Conservation (phyloP, 73 alveolate genomes). For the Tetrahymena thermophila region DNA sequence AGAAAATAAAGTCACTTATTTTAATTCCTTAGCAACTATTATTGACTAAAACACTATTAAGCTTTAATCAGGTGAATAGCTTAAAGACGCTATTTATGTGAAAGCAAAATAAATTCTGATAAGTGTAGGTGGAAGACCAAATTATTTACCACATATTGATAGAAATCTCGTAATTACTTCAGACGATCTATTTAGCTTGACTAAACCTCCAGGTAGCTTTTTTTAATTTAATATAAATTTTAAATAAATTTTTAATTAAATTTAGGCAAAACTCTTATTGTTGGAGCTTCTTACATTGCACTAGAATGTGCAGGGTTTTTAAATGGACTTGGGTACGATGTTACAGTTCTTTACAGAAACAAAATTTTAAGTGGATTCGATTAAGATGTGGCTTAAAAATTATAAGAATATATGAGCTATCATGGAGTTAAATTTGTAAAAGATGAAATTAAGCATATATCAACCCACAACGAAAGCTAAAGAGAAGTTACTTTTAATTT, state of each 20-base stretch:
- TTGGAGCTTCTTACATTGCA: constrained; percentile 96
- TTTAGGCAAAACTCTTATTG: constrained; percentile 79
- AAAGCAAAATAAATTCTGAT: constrained; percentile 15
- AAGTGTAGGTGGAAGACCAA: constrained; percentile 40
- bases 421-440: constrained; percentile 77
- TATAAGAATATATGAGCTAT: constrained; percentile 77
- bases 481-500: constrained; percentile 60
- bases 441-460: constrained; percentile 68
- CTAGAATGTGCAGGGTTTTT: constrained; percentile 97
- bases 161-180: constrained; percentile 8
- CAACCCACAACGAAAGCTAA: constrained; percentile 58
- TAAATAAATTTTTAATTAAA: neutral
- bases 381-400: constrained; percentile 89
- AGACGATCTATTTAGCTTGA: constrained; percentile 92
- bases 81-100: neutral
- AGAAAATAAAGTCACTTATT: constrained; percentile 6
- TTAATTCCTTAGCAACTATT: constrained; percentile 19
- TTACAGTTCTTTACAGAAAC: constrained; percentile 93
- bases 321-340: constrained; percentile 88
- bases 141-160: constrained; percentile 21
- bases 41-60: constrained; percentile 15
- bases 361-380: constrained; percentile 97
- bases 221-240: neutral
- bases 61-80: neutral
- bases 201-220: constrained; percentile 82